Base-by-base conservation (phyloP, 768 basidiomycete genomes). In the button mushroom (Agaricus bisporus) region DNA sequence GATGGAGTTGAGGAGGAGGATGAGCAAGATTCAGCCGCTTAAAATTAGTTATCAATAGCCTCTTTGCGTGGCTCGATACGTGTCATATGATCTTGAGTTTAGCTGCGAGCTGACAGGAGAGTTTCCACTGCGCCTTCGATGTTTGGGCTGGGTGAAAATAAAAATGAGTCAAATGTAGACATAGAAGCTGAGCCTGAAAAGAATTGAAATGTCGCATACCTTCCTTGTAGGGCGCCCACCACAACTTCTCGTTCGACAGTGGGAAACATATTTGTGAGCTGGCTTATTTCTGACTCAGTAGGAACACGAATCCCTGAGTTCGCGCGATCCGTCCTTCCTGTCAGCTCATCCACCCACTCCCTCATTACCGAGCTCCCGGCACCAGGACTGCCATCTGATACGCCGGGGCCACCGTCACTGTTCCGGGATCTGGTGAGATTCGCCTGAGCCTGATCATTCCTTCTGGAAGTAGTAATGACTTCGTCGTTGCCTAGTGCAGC, bases 121-220 rank as follows among this genome's bases (percentile, higher is more conserved):
- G 82, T 83, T 65, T 93, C 92, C 20, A 91, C 89, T 8, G 92
- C 92, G 28, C 72, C 78, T 74, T 92, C 90, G 41, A 88, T 80
- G 62, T 85, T 90, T 6, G 85, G 73, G 64, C 91, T 91, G 60
- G 54, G 41, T 25, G 56, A 46, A 29, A 49, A 56, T 49, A 43
- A 37, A 38, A 48, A 55, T 50, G 35, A 42, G 41, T 46, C 28
- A 45, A 48, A 39, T 3, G 22, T 26, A 48, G 28, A 18, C 35
- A 41, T 28, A 22, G 10, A 10, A 20, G 15, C 22, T 44, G 17
- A 44, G 48, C 46, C 49, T 26, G 54, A 25, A 47, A 25, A 28
- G 14, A 18, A 15, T 28, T 32, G n/a, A 32, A 32, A 37, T 5
- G 81, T 61, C 62, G 32, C 32, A 32, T 32, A 91, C 92, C 87